A percentile compares a stretch with the other conserved stretches of the same genome.
Evolutionary conservation across 495 filamentous ascomycete species (phyloP).

Genomic region (Parmelia sp.): DNA sequence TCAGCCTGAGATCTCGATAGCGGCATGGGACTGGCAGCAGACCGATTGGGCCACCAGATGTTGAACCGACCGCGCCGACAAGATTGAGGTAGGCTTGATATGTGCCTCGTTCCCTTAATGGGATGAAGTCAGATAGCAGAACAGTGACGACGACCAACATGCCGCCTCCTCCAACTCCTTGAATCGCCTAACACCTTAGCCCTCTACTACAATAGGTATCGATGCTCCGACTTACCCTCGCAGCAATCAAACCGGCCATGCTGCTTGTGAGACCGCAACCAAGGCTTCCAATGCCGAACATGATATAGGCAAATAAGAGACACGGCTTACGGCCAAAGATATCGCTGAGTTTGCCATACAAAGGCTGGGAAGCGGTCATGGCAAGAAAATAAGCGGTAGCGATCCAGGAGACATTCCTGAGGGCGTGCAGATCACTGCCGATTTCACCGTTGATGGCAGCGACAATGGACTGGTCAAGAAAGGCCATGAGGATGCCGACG

Average conservation of each 20-base stretch:
- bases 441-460: conserved; percentile 21
- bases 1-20: not conserved
- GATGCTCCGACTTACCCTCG: conserved; percentile 15
- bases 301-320: conserved; percentile 15
- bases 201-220: not conserved
- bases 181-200: conserved; percentile 12
- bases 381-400: conserved; percentile 22
- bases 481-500: conserved; percentile 16
- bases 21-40: not conserved
- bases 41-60: conserved; percentile 19
- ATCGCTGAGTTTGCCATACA: conserved; percentile 23
- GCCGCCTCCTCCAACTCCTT: conserved; percentile 20
- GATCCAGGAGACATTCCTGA: conserved; percentile 21
- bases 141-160: conserved; percentile 22
- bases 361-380: conserved; percentile 19
- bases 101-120: conserved; percentile 17
- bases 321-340: conserved; percentile 20
- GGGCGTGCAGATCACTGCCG: conserved; percentile 20
- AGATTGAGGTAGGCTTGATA: conserved; percentile 21
- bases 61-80: conserved; percentile 19
- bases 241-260: conserved; percentile 19
- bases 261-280: conserved; percentile 16
- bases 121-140: conserved; percentile 16
- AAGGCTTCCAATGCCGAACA: conserved; percentile 20
- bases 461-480: conserved; percentile 18